Conservation (phyloP, 768 basidiomycete genomes). For the Pleurotus tuoliensis region DNA sequence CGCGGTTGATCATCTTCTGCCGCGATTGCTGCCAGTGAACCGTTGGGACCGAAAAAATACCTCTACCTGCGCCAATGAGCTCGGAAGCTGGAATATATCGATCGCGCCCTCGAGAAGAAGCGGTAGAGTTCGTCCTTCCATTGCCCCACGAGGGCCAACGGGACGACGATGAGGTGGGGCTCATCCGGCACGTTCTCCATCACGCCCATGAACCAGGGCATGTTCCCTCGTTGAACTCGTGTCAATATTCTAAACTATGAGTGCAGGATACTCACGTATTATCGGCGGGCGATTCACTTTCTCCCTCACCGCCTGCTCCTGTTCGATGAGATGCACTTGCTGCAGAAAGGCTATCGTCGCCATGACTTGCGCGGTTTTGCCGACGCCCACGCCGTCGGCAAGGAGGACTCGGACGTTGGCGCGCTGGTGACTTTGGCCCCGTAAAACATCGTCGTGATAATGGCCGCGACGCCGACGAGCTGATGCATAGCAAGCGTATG, state of each 20-base stretch:
- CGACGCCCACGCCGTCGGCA: conserved; percentile 14
- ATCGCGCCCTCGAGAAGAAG: conserved; percentile 7
- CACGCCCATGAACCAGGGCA: neutral
- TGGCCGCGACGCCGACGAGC: too few relatives aligned
- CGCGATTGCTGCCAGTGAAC: neutral
- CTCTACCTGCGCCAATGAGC: neutral
- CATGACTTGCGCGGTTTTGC: conserved; percentile 18
- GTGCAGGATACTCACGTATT: neutral
- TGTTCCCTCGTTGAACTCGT: neutral
- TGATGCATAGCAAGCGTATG: too few relatives aligned
- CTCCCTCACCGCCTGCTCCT: neutral
- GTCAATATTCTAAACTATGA: neutral
- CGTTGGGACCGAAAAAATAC: neutral
- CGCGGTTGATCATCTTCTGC: neutral
- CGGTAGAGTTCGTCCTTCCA: conserved; percentile 17
- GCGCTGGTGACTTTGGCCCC: too few relatives aligned
- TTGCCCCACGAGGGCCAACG: conserved; percentile 16
- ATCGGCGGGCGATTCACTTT: too few relatives aligned
- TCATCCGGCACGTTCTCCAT: neutral
- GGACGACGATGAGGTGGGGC: conserved; percentile 19
- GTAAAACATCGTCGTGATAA: too few relatives aligned
- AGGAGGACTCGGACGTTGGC: neutral
- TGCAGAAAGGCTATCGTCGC: conserved; percentile 7
- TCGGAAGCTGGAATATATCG: conserved; percentile 7
- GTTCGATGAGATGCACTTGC: neutral